Conservation (phyloP, 2,329 filamentous ascomycete genomes). For the Pseudogymnoascus sp. region DNA sequence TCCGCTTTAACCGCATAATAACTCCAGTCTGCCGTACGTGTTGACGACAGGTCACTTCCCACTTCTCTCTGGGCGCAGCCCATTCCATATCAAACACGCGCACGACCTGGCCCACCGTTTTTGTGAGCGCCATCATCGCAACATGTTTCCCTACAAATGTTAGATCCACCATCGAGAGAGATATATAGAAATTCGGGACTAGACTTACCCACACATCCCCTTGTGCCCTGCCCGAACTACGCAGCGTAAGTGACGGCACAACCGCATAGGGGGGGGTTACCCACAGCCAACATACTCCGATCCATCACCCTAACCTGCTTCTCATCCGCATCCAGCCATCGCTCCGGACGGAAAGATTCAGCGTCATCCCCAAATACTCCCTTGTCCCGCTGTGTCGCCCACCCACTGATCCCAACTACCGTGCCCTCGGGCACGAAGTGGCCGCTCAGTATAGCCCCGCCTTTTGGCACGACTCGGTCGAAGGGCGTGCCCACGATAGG, state of each 20-base stretch:
- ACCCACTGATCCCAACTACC: constrained; percentile 1
- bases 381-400: constrained; percentile 10
- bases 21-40: neutral
- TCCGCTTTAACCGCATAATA: neutral
- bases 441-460: too few relatives aligned
- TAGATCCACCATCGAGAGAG: neutral
- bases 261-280: neutral
- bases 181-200: too few relatives aligned
- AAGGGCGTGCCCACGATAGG: too few relatives aligned
- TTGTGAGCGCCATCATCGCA: neutral
- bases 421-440: constrained; percentile 6
- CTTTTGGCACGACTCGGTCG: too few relatives aligned
- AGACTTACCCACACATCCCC: neutral
- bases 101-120: neutral
- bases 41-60: neutral
- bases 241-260: neutral
- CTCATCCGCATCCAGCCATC: constrained; percentile 9
- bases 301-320: constrained; percentile 7
- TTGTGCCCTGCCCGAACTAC: neutral
- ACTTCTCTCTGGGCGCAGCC: neutral
- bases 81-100: constrained; percentile 2
- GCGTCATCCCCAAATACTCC: constrained; percentile 14
- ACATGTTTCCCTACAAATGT: neutral
- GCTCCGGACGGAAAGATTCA: constrained; percentile 12
- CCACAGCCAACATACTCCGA: neutral